A percentile compares a stretch with the other conserved stretches of the same genome.
Conservation (phyloP, 2,329 filamentous ascomycete species). For the Calonectria crousiana region DNA sequence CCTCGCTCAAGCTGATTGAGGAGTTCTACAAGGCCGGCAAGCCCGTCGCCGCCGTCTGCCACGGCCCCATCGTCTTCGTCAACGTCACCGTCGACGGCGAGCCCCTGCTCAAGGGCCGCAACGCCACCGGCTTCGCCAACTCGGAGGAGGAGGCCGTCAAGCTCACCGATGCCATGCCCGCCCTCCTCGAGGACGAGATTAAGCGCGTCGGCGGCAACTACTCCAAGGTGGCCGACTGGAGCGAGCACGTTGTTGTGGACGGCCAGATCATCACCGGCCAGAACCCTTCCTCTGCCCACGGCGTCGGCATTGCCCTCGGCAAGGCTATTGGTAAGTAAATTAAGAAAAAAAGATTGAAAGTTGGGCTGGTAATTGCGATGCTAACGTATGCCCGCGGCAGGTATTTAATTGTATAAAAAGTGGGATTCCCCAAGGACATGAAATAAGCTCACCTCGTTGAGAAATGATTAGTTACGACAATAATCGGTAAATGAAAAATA, state of each 20-base stretch:
- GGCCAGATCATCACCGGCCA: slow-evolving; percentile 69
- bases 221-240: slow-evolving; percentile 66
- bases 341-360: background rate
- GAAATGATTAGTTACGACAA: slow-evolving; percentile 19
- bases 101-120: slow-evolving; percentile 66
- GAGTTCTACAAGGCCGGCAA: slow-evolving; percentile 74
- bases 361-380: background rate
- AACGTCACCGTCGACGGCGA: slow-evolving; percentile 68
- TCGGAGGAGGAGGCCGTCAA: slow-evolving; percentile 64
- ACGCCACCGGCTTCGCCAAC: slow-evolving; percentile 73
- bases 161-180: slow-evolving; percentile 67
- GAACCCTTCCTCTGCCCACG: slow-evolving; percentile 66
- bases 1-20: slow-evolving; percentile 69
- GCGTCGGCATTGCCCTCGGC: slow-evolving; percentile 63
- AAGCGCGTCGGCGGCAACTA: slow-evolving; percentile 66
- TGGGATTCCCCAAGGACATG: background rate
- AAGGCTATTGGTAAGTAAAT: slow-evolving; percentile 56
- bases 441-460: background rate
- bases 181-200: slow-evolving; percentile 68
- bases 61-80: slow-evolving; percentile 73
- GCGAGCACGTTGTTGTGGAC: slow-evolving; percentile 62
- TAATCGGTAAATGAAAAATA: slow-evolving; percentile 17
- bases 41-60: slow-evolving; percentile 76
- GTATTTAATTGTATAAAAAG: background rate
- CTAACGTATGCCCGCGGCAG: background rate